A percentile compares a stretch with the other conserved stretches of the same genome.
phyloP scores from a whole-genome alignment of 257 asterid genomes.

The Solanum chilense region DNA sequence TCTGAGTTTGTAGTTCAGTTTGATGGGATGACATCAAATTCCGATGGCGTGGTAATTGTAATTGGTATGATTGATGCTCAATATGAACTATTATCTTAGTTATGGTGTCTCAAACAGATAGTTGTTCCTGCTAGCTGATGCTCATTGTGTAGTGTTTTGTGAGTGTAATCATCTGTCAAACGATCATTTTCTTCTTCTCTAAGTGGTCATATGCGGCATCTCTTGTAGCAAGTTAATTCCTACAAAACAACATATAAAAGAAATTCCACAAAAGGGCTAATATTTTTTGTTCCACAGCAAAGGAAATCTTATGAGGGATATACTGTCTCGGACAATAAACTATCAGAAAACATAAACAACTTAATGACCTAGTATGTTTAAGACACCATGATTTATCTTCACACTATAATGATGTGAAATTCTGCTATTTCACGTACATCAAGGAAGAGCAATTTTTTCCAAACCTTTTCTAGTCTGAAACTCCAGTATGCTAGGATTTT shows the following conservation, averaged over 20 bases:
- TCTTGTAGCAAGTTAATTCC: not conserved
- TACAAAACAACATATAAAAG: not conserved
- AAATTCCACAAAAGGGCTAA: not conserved
- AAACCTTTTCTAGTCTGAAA: not conserved
- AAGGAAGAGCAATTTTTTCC: not conserved
- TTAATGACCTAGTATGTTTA: not conserved
- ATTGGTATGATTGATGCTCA: conserved; percentile 52
- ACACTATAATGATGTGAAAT: not conserved
- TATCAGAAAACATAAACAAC: not conserved
- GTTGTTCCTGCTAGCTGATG: not conserved
- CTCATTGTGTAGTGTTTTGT: not conserved
- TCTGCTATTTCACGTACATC: not conserved
- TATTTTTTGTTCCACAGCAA: not conserved
- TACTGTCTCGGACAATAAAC: not conserved
- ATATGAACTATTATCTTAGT: not conserved
- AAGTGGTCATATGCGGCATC: not conserved
- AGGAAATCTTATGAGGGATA: not conserved
- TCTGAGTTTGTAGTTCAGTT: conserved; percentile 94
- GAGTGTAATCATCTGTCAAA: not conserved
- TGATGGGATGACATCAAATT: conserved; percentile 84
- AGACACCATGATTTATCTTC: not conserved
- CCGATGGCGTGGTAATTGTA: conserved; percentile 78
- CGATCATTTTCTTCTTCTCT: not conserved
- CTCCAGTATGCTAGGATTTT: not conserved
- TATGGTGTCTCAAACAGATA: not conserved